Conservation (phyloP, 2,329 filamentous ascomycete genomes). For the Aulographum hederae region DNA sequence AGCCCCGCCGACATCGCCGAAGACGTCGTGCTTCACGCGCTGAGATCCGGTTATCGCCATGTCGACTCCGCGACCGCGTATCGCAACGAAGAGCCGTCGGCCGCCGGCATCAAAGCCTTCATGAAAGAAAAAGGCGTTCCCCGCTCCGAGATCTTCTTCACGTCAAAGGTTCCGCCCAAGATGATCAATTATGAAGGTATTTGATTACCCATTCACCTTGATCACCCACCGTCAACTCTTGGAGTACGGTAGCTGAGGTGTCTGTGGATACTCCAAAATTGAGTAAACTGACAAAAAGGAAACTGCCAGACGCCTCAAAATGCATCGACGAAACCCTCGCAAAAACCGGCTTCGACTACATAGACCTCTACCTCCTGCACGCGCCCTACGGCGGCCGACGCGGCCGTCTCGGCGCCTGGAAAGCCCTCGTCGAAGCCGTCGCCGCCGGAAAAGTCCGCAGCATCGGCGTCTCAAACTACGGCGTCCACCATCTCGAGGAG, state of each 20-base stretch:
- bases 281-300: too few species aligned
- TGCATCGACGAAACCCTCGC: constrained; percentile 45
- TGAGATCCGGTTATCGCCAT: constrained; percentile 38
- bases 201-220: too few species aligned
- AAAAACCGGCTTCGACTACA: constrained; percentile 32
- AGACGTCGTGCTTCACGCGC: constrained; percentile 36
- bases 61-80: constrained; percentile 42
- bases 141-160: constrained; percentile 41
- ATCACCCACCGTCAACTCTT: too few species aligned
- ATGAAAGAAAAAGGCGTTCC: constrained; percentile 32
- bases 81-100: constrained; percentile 37
- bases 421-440: constrained; percentile 34
- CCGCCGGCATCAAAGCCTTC: constrained; percentile 32
- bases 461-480: constrained; percentile 37
- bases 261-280: too few species aligned
- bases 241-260: too few species aligned
- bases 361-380: constrained; percentile 31
- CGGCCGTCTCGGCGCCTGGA: constrained; percentile 31
- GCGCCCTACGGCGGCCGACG: constrained; percentile 33
- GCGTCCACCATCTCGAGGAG: constrained; percentile 35
- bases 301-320: constrained; percentile 41
- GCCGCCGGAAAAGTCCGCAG: constrained; percentile 30
- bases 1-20: constrained; percentile 39
- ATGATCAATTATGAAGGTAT: constrained; percentile 43
- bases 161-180: constrained; percentile 37